These are phyloP conservation scores for Gonapodya prolifera DNA, from an alignment of 192 early-diverging fungal species.

Conservation along the genomic window DNA sequence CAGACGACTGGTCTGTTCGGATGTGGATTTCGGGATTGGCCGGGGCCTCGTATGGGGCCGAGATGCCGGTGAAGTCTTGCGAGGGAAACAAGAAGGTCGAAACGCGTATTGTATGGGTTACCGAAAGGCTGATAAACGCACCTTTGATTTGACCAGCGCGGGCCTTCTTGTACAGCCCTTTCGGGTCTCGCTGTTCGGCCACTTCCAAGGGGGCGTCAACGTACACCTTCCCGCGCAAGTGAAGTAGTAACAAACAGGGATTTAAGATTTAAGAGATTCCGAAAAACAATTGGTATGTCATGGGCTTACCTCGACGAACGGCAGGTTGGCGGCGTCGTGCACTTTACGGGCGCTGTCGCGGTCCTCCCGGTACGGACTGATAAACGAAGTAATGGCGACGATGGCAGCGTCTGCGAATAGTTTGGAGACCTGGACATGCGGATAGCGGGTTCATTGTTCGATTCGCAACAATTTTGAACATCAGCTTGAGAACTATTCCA, in stretches of 20 bases:
- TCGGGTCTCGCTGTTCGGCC: constrained; percentile 83
- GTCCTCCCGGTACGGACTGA: constrained; percentile 74
- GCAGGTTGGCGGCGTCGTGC: constrained; percentile 59
- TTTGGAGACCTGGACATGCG: constrained; percentile 48
- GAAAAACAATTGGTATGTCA: no score
- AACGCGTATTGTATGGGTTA: background rate
- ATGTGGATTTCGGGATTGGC: constrained; percentile 73
- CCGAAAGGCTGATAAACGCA: background rate
- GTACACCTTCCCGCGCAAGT: constrained; percentile 31
- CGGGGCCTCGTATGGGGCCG: constrained; percentile 83
- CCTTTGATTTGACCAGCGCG: constrained; percentile 81
- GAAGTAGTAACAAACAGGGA: background rate
- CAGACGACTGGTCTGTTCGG: constrained; percentile 54
- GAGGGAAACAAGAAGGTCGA: background rate
- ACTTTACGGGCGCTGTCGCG: constrained; percentile 67
- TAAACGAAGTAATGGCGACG: constrained; percentile 79
- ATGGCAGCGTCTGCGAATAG: constrained; percentile 79
- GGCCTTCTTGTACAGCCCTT: constrained; percentile 94
- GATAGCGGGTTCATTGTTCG: no score
- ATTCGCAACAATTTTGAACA: no score
- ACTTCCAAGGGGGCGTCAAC: constrained; percentile 78
- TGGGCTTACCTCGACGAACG: constrained; percentile 65
- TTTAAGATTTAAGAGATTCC: background rate
- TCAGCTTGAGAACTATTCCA: no score
- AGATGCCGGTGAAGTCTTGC: constrained; percentile 82